Conservation (phyloP, 1,139 yeast genomes). For the Tardiomyces digboiensis region DNA sequence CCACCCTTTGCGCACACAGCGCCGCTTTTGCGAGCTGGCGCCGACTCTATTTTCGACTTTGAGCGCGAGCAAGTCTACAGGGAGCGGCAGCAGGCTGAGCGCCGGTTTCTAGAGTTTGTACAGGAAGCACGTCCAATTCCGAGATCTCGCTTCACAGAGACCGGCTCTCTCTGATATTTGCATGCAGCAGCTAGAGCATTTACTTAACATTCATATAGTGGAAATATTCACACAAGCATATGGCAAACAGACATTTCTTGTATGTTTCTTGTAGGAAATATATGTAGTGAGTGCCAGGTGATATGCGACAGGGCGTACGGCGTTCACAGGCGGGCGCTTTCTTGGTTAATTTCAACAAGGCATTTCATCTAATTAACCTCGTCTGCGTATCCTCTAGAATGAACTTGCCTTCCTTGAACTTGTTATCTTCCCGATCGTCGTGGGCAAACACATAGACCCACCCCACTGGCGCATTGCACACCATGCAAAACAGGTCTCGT, state of each 20-base stretch:
- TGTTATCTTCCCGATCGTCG: constrained; percentile 32
- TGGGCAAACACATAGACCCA: constrained; percentile 61
- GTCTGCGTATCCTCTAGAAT: constrained; percentile 48
- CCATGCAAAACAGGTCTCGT: constrained; percentile 54
- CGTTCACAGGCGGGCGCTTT: no score
- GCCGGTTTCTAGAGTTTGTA: not conserved
- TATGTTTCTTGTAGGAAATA: no score
- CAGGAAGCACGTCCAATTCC: not conserved
- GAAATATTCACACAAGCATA: no score
- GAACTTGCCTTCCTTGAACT: constrained; percentile 68
- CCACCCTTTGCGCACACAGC: not conserved
- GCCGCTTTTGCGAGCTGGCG: not conserved
- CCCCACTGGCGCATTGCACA: constrained; percentile 55
- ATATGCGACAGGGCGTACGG: no score
- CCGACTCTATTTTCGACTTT: not conserved
- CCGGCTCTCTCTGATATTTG: not conserved
- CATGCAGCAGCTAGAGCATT: no score
- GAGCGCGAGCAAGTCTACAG: not conserved
- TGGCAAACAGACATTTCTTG: no score
- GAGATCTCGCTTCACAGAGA: not conserved
- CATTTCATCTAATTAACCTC: not conserved
- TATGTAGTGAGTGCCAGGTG: no score
- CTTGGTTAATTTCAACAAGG: not conserved
- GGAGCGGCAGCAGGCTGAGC: not conserved
- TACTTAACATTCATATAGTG: no score